phyloP scores from a whole-genome alignment of 371 early-diverging fungal species.

The Funneliformis caledonium region DNA sequence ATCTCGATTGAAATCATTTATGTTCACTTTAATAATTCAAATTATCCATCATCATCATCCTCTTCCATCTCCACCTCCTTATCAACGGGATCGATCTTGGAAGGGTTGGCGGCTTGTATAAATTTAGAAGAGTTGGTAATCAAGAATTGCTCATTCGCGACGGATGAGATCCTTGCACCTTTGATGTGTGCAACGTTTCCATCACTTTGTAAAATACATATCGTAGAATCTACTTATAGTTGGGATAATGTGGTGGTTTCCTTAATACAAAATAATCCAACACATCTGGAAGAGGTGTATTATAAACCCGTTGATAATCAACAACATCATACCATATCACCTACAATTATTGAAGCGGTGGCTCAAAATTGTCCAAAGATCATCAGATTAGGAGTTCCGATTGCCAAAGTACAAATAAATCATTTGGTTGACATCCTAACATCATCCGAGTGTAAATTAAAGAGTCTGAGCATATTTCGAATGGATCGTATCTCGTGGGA shows the following conservation, averaged over 20 bases:
- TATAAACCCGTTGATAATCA: slow-evolving; percentile 36
- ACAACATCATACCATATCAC: slow-evolving; percentile 4
- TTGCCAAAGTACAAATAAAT: slow-evolving; percentile 14
- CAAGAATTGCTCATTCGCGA: slow-evolving; percentile 22
- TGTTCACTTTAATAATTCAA: slow-evolving; percentile 20
- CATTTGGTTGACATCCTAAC: slow-evolving; percentile 25
- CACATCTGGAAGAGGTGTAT: slow-evolving; percentile 29
- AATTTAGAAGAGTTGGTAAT: slow-evolving; percentile 29
- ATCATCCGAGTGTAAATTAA: slow-evolving; percentile 4
- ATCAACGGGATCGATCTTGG: background rate
- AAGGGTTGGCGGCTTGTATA: slow-evolving; percentile 26
- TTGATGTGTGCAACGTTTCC: slow-evolving; percentile 29
- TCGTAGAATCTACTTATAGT: slow-evolving; percentile 36
- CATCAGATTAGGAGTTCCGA: slow-evolving; percentile 19
- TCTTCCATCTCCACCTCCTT: background rate
- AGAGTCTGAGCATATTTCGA: slow-evolving; percentile 31
- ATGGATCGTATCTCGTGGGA: slow-evolving; percentile 6
- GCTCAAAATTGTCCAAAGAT: slow-evolving; percentile 25
- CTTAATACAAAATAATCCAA: slow-evolving; percentile 26
- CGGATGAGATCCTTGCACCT: slow-evolving; percentile 18
- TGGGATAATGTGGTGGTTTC: slow-evolving; percentile 36
- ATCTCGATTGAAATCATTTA: slow-evolving; percentile 33
- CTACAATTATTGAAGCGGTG: slow-evolving; percentile 30
- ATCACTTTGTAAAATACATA: slow-evolving; percentile 31
- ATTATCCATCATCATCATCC: background rate